These are phyloP conservation scores for Eimeria acervulina DNA, from an alignment of 169 alveolate genomes.

Conservation along the genomic window DNA sequence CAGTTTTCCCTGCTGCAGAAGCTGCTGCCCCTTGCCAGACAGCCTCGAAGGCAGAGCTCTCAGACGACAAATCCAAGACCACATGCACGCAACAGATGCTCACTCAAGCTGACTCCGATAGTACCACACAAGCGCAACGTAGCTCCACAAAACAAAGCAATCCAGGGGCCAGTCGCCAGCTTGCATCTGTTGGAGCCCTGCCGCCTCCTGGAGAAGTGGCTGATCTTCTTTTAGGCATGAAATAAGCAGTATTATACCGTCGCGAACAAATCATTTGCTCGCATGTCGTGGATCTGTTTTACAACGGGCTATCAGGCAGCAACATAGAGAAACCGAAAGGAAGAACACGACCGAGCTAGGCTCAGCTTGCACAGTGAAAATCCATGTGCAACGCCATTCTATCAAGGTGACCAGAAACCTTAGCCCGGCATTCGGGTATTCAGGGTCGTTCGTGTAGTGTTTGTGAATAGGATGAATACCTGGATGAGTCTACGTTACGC, in stretches of 20 bases:
- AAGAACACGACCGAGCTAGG: neutral
- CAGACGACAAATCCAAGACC: neutral
- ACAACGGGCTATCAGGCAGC: neutral
- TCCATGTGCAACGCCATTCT: neutral
- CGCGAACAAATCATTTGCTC: neutral
- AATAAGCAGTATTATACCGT: neutral
- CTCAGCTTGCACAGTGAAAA: neutral
- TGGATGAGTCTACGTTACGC: neutral
- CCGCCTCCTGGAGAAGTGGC: slow-evolving; percentile 13
- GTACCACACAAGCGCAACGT: neutral
- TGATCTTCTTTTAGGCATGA: slow-evolving; percentile 1
- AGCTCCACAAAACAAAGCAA: neutral
- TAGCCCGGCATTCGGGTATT: neutral
- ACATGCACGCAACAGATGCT: neutral
- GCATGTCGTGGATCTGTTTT: neutral
- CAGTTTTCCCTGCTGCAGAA: slow-evolving; percentile 6
- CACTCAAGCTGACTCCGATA: neutral
- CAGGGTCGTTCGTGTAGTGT: neutral
- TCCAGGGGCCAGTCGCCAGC: neutral
- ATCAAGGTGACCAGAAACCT: too few relatives aligned
- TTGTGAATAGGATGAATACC: neutral
- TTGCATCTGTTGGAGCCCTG: neutral
- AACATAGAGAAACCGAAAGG: neutral
- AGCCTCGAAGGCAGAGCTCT: neutral
- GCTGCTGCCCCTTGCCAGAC: neutral